Evolutionary conservation across 805 yeast genomes (phyloP), one percentile per base, ranked within the genome.

Genomic region (Grigorovia transvaalensis): DNA sequence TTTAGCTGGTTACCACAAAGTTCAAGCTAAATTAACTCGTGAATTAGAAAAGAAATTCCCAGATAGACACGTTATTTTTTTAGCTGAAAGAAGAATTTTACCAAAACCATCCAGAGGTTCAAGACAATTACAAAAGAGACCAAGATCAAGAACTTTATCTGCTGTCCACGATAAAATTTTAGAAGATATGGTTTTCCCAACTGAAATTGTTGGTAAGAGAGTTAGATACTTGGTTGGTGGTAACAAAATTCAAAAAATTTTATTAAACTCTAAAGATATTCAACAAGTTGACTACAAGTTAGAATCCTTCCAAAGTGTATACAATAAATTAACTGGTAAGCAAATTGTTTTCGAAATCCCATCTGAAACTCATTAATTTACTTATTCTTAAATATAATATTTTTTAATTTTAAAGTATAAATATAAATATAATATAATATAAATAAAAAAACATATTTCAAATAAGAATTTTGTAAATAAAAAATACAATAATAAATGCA

Each of bases 1-100:
- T 69, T 82, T 89, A 73, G 70, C 81, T 64, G 84, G 84, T 65
- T 88, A 88, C 91, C 96, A 90, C 88, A 88, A 84, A 80, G 95
- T 91, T 71, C 99, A 91, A 82, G 81, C 81, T 69, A 86, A 90
- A 79, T 85, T 91, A 74, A 88, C 96, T 80, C 90, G 98, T 80
- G 99, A 91, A 82, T 86, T 91, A 76, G 99, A 91, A 82, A 91
- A 91, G 95, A 91, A 93, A 81, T 93, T 91, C 91, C 93, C 97
- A 74, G 99, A 91, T 84, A 87, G 96, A 76, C 97, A 93, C 76
- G 96, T 91, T 77, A 91, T 93, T 68, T 88, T 91, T 88, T 84
- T 91, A 74, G 98, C 97, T 73, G 98, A 91, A 83, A 88, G 99
- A 82, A 88, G 96, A 81, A 93, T 91, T 79, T 82, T 93, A 74